Base-by-base conservation (phyloP, 2,329 filamentous ascomycete genomes). In the Phoma sp. region DNA sequence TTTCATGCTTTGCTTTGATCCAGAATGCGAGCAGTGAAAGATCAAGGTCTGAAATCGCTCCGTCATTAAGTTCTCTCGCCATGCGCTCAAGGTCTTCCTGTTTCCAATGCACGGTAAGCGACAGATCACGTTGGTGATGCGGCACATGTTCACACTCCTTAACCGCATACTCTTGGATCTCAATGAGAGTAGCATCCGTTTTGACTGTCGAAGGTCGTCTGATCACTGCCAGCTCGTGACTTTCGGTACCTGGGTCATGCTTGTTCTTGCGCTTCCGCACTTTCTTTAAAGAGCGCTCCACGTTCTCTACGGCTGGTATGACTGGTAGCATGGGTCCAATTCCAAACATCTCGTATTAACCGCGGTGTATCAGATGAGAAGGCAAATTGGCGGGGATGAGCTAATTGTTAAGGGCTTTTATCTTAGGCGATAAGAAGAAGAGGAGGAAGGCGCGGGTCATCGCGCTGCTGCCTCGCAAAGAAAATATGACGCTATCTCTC, bases 1-100 rank as follows among this genome's bases (percentile, higher is more conserved):
- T 60, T 15, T 63, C 55, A 1, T 45, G 17, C 17, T 58, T 59
- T 19, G 65, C 55, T 5, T 51, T 58, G 46, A 73, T 64, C 68
- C 70, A 74, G 25, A 50, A 63, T 9, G 37, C 53, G 31, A 73
- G 67, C 1, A 72, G 58, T 1, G 60, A 62, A 9, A 73, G 50
- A 8, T 64, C 48, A 0, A 65, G 62, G 0, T 72, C 68, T 2
- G 64, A 58, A n/a, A 73, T 65, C 3, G 64, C 67, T 10, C 55
- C 64, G 15, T 69, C 51, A 10, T 63, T 57, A 27, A 72, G 51
- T 48, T 71, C 64, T 22, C 37, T 13, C 4, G 57, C 59, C 8
- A 65, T 44, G 6, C 48, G 52, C 17, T 37, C 31, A 9, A 67
- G 39, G 7, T 69, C 57, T 1, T 60, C 29, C 12, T 24, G 24